phyloP scores from a whole-genome alignment of 371 early-diverging fungal genomes.

The Haplosporangium sp. region DNA sequence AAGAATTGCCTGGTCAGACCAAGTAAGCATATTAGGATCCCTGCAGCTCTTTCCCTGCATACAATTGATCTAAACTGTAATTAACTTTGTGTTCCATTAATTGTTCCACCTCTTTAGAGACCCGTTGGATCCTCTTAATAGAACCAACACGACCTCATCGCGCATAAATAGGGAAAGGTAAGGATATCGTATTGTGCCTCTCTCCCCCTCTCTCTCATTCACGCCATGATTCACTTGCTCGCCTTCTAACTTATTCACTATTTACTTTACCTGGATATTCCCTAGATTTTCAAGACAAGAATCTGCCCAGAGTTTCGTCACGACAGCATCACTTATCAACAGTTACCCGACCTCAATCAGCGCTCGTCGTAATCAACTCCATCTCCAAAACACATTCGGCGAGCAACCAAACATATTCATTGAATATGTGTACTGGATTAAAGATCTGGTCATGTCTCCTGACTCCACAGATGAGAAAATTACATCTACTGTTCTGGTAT shows the following conservation, averaged over 20 bases:
- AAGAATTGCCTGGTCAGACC: slow-evolving; percentile 45
- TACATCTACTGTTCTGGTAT: slow-evolving; percentile 42
- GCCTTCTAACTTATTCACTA: too few species aligned
- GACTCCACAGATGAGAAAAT: slow-evolving; percentile 51
- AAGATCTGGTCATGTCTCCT: slow-evolving; percentile 24
- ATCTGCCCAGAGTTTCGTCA: slow-evolving; percentile 22
- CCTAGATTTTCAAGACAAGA: slow-evolving; percentile 30
- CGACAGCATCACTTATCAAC: slow-evolving; percentile 24
- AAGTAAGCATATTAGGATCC: slow-evolving; percentile 12
- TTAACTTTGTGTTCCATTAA: neutral
- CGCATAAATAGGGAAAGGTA: slow-evolving; percentile 18
- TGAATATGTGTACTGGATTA: slow-evolving; percentile 17
- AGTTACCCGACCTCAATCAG: slow-evolving; percentile 36
- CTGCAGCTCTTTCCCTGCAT: neutral
- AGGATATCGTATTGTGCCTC: neutral
- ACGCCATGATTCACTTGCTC: too few species aligned
- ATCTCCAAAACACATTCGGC: slow-evolving; percentile 46
- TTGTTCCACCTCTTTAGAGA: slow-evolving; percentile 13
- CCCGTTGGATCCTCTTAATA: slow-evolving; percentile 43
- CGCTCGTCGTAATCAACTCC: slow-evolving; percentile 44
- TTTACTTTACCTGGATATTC: too few species aligned
- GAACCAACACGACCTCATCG: slow-evolving; percentile 1
- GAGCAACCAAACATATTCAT: slow-evolving; percentile 24
- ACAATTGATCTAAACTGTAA: neutral
- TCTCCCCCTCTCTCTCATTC: too few species aligned